Conservation (phyloP, 371 early-diverging fungal species). For the Sporodiniella umbellata region DNA sequence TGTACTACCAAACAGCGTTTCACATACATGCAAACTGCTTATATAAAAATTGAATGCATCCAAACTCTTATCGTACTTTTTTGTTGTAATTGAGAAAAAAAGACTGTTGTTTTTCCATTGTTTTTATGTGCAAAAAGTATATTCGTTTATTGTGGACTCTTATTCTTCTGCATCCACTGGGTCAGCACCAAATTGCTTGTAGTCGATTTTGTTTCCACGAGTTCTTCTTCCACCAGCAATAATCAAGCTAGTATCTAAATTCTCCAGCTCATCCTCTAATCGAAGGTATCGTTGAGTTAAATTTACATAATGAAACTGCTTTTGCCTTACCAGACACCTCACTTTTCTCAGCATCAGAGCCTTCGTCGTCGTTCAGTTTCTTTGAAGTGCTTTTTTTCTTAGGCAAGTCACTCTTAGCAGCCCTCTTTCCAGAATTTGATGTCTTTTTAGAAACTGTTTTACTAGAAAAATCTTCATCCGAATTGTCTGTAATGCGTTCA, state of each 20-base stretch:
- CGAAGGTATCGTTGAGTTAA: too few relatives aligned
- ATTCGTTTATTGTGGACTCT: too few relatives aligned
- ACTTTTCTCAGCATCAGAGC: constrained; percentile 5
- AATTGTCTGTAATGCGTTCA: background rate
- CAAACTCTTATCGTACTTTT: too few relatives aligned
- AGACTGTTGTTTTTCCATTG: too few relatives aligned
- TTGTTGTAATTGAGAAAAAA: too few relatives aligned
- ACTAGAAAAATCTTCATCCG: constrained; percentile 6
- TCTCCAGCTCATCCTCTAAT: constrained; percentile 61
- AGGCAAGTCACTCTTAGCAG: background rate
- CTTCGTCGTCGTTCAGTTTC: constrained; percentile 11
- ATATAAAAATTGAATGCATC: too few relatives aligned
- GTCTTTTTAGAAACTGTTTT: constrained; percentile 4
- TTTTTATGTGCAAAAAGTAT: too few relatives aligned
- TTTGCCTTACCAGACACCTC: constrained; percentile 10
- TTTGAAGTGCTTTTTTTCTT: background rate
- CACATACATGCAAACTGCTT: too few relatives aligned
- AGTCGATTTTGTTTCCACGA: constrained; percentile 71
- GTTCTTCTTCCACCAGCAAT: constrained; percentile 66
- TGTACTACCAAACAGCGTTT: too few relatives aligned
- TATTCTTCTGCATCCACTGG: constrained; percentile 53
- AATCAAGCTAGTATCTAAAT: constrained; percentile 61
- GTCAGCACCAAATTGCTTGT: constrained; percentile 63
- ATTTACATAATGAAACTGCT: background rate
- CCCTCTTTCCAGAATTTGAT: constrained; percentile 1